Conservation (phyloP, 208 protist species). For the Trypanosoma boissoni region DNA sequence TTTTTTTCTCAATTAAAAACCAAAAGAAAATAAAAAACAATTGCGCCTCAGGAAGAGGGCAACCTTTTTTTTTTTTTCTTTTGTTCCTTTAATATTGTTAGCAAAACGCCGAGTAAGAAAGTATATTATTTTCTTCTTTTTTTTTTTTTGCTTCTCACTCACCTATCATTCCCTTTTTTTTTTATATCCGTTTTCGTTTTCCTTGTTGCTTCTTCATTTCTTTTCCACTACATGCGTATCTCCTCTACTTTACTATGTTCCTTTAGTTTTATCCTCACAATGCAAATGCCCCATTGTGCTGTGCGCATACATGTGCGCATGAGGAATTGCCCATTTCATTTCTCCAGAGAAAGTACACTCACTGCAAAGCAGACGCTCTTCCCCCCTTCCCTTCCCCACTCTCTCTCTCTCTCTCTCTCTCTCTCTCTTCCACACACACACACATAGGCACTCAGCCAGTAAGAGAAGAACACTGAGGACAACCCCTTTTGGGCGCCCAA, state of each 20-base stretch:
- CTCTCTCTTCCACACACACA: background rate
- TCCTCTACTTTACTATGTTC: background rate
- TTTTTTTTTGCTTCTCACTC: background rate
- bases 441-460: background rate
- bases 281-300: too few relatives aligned
- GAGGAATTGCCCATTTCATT: too few relatives aligned
- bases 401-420: constrained; percentile 1
- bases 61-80: too few relatives aligned
- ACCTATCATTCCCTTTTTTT: background rate
- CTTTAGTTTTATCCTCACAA: background rate
- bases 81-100: too few relatives aligned
- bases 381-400: constrained; percentile 2
- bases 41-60: too few relatives aligned
- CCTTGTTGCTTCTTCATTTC: background rate
- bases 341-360: too few relatives aligned
- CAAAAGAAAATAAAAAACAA: too few relatives aligned
- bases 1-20: too few relatives aligned
- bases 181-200: background rate
- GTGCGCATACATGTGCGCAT: too few relatives aligned
- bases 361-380: too few relatives aligned
- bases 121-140: background rate
- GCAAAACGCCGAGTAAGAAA: too few relatives aligned
- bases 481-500: too few relatives aligned
- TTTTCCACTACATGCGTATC: background rate
- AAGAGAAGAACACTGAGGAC: background rate